Percentiles rank a stretch among this genome's conserved stretches.
phyloP scores from a whole-genome alignment of 2,329 filamentous ascomycete genomes.

The Apiospora sp. region DNA sequence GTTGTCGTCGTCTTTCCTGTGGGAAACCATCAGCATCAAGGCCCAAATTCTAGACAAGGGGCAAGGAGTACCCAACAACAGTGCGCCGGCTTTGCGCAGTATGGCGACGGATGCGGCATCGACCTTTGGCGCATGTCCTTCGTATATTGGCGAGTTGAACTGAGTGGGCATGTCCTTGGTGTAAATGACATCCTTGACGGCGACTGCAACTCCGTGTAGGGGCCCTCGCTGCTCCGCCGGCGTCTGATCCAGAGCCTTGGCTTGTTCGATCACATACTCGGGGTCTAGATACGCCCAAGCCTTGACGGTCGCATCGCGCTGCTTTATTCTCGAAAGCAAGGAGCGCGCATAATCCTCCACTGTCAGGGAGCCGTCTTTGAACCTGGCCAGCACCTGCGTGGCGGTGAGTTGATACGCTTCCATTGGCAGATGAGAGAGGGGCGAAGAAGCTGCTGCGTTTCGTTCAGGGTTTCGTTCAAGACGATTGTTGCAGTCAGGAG shows the following conservation, averaged over 20 bases:
- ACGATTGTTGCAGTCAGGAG: background rate
- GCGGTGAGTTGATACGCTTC: slow-evolving; percentile 52
- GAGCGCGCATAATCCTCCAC: slow-evolving; percentile 56
- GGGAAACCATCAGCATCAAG: slow-evolving; percentile 16
- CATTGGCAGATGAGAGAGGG: slow-evolving; percentile 24
- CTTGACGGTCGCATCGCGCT: slow-evolving; percentile 51
- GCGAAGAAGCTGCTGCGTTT: background rate
- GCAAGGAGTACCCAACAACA: slow-evolving; percentile 56
- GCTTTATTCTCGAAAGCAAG: slow-evolving; percentile 50
- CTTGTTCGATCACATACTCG: slow-evolving; percentile 54
- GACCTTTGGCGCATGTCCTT: slow-evolving; percentile 50
- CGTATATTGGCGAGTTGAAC: slow-evolving; percentile 62
- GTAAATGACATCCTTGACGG: slow-evolving; percentile 63
- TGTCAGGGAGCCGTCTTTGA: slow-evolving; percentile 51
- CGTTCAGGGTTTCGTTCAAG: background rate
- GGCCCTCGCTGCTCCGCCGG: slow-evolving; percentile 54
- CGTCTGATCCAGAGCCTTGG: slow-evolving; percentile 55
- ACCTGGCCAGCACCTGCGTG: slow-evolving; percentile 47
- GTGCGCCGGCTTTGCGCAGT: slow-evolving; percentile 61
- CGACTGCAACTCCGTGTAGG: slow-evolving; percentile 61
- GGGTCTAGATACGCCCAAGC: slow-evolving; percentile 56
- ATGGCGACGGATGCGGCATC: slow-evolving; percentile 62
- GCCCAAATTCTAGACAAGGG: no score
- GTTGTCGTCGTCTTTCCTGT: slow-evolving; percentile 66
- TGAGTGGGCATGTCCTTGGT: slow-evolving; percentile 63